Conservation (phyloP, 192 early-diverging fungal genomes). For the Powellomyces hirtus region DNA sequence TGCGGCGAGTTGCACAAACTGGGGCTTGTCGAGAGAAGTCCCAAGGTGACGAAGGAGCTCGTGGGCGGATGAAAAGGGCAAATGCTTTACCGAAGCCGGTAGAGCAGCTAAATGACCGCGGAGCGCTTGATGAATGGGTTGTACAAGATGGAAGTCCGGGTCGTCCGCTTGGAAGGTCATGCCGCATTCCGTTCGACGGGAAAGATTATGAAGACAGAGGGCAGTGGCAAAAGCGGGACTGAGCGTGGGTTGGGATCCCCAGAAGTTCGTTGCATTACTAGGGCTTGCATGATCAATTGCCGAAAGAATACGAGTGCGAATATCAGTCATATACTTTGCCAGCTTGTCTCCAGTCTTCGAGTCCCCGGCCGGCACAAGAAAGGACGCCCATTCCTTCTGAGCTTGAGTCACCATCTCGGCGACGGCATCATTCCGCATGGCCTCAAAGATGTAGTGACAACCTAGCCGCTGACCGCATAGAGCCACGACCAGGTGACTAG, state of each 20-base stretch:
- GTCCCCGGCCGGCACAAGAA: neutral
- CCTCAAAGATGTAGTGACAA: neutral
- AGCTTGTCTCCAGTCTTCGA: neutral
- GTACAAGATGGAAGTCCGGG: neutral
- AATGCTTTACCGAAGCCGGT: neutral
- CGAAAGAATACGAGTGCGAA: neutral
- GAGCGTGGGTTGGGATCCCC: neutral
- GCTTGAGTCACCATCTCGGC: neutral
- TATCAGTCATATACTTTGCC: neutral
- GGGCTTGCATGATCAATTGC: no score
- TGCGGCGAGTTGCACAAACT: neutral
- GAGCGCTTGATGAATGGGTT: neutral
- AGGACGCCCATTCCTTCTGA: conserved; percentile 10
- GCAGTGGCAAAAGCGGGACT: conserved; percentile 2
- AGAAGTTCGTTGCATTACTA: neutral
- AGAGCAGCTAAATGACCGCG: neutral
- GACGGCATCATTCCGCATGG: neutral
- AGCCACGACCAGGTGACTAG: conserved; percentile 8
- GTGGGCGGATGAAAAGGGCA: neutral
- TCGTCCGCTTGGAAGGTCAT: conserved; percentile 7
- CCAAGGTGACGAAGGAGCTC: neutral
- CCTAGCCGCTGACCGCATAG: conserved; percentile 5
- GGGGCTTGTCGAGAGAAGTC: neutral
- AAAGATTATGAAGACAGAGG: conserved; percentile 13
- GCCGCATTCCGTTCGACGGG: neutral